Evolutionary conservation across 768 basidiomycete species (phyloP), one percentile per base, ranked within the genome.

Genomic region (Rickenella mellea): DNA sequence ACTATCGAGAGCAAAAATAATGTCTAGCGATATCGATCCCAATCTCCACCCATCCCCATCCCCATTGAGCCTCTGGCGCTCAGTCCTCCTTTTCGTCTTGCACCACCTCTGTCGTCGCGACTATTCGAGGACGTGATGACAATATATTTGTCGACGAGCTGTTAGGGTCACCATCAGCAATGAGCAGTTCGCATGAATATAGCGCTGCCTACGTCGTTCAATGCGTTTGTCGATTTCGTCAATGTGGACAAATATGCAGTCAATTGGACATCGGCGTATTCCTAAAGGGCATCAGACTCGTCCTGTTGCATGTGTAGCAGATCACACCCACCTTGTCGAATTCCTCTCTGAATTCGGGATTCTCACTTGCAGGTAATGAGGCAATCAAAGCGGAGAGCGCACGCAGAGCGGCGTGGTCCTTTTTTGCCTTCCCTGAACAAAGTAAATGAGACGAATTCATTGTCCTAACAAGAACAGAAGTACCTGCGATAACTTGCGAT

Each of bases 261-360:
- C 22, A 99, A 67, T 47, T 96, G 90, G 12, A 94, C 91, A 57
- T 99, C 93, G 54, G 84, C 85, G 61, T 93, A 90, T 75, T 99
- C 94, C 91, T 96, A 51, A 32, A 40, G 25, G 19, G 27, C 32
- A 44, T 32, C 32, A 31, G 26, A 14, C 27, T 22, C 17, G 6
- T 8, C 3, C 9, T 21, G 38, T 6, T 19, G 19, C 25, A 39
- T 26, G 37, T 48, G 35, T 36, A 44, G 11, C 14, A 33, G 14
- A 46, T 6, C 40, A 27, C 28, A 57, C 74, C 35, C 52, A 91
- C 92, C 2, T 83, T 92, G 43, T 86, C 72, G 50, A 96, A 94
- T 62, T 98, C 94, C 48, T 86, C 73, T 31, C 84, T 71, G 65
- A 97, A 96, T 11, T 70, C 74, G 48, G 72, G 77, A 51, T 83